Evolutionary conservation across 2,329 filamentous ascomycete species (phyloP).

Genomic region (Davidsoniella eucalypti): DNA sequence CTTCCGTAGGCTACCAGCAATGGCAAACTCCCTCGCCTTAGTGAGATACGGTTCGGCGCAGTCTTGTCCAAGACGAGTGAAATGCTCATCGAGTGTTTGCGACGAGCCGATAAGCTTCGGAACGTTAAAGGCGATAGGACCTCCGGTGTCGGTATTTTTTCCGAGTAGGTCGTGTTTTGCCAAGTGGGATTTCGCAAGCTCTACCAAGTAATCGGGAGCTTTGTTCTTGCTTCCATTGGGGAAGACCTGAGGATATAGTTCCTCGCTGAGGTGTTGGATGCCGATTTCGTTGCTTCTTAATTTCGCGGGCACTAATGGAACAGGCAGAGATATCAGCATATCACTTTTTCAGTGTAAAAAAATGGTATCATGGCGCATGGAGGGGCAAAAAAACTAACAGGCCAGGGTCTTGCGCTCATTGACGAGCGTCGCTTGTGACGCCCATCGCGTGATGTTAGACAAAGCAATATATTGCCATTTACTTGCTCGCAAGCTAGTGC

Average conservation of each 20-base stretch:
- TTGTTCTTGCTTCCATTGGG: conserved; percentile 34
- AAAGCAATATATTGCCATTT: not conserved
- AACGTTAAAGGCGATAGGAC: conserved; percentile 72
- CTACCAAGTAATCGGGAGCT: conserved; percentile 50
- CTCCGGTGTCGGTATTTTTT: conserved; percentile 65
- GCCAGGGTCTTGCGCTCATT: conserved; percentile 21
- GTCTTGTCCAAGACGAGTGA: conserved; percentile 72
- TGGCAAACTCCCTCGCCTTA: conserved; percentile 58
- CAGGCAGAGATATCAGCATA: conserved; percentile 9
- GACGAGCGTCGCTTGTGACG: conserved; percentile 4
- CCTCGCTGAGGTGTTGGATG: conserved; percentile 77
- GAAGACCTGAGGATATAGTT: conserved; percentile 76
- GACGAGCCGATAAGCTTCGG: conserved; percentile 53
- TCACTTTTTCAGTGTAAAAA: not conserved
- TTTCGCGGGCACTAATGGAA: conserved; percentile 29
- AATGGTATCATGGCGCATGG: not conserved
- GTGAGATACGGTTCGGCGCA: conserved; percentile 70
- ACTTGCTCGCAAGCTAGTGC: not conserved
- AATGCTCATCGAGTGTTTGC: conserved; percentile 78
- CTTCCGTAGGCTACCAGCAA: conserved; percentile 38
- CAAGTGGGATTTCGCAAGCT: conserved; percentile 69
- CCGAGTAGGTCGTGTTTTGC: conserved; percentile 71
- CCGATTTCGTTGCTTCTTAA: conserved; percentile 82
- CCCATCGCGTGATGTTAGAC: not conserved
- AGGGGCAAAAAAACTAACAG: conserved; percentile 20